These are phyloP conservation scores for Lotmaria passim DNA, from an alignment of 208 protist genomes.

Conservation along the genomic window DNA sequence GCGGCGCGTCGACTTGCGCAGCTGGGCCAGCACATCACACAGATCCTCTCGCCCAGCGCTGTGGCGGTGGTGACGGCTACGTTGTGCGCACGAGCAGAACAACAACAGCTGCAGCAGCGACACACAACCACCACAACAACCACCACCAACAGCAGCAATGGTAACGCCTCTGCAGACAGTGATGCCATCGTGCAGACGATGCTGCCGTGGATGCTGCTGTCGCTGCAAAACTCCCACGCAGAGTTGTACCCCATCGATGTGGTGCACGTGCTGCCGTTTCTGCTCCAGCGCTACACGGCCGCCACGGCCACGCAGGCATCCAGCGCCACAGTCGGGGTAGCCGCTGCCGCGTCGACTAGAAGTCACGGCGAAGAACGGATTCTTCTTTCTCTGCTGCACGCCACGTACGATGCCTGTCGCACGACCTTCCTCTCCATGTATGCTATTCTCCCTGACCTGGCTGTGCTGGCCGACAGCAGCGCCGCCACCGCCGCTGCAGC, in stretches of 20 bases:
- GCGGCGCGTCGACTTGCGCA: slow-evolving; percentile 5
- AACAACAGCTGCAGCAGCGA: no score
- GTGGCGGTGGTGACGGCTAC: slow-evolving; percentile 51
- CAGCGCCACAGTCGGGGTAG: no score
- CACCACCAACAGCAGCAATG: no score
- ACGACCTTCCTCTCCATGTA: slow-evolving; percentile 76
- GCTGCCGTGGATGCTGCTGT: slow-evolving; percentile 64
- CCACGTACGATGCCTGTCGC: slow-evolving; percentile 77
- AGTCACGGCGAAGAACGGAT: no score
- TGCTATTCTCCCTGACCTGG: slow-evolving; percentile 17
- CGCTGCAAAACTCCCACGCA: slow-evolving; percentile 28
- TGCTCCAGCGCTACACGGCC: slow-evolving; percentile 41
- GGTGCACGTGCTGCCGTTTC: slow-evolving; percentile 52
- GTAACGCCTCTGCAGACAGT: no score
- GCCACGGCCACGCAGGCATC: neutral
- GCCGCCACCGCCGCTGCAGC: neutral
- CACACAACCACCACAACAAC: no score
- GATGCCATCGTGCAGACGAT: slow-evolving; percentile 32
- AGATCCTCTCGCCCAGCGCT: slow-evolving; percentile 61
- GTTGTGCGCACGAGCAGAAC: slow-evolving; percentile 32
- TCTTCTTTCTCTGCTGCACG: slow-evolving; percentile 45
- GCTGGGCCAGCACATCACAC: slow-evolving; percentile 36
- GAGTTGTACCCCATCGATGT: slow-evolving; percentile 83
- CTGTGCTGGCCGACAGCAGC: neutral
- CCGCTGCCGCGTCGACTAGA: no score